phyloP scores from a whole-genome alignment of 192 early-diverging fungal genomes.

The Backusella psychrophila region DNA sequence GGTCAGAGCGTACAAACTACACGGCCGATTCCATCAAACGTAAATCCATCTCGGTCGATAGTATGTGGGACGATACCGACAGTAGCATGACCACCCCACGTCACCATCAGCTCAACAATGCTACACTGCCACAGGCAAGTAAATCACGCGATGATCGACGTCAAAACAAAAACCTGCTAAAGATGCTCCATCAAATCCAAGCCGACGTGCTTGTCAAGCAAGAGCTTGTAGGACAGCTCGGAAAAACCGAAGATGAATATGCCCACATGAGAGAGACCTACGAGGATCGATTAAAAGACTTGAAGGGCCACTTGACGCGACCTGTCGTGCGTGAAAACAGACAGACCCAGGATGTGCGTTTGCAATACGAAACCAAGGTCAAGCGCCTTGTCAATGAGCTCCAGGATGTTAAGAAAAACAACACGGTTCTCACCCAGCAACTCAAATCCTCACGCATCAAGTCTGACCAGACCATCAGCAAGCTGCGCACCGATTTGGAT shows the following conservation, averaged over 20 bases:
- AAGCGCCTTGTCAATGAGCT: conserved; percentile 52
- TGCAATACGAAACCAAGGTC: conserved; percentile 52
- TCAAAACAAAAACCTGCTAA: conserved; percentile 20
- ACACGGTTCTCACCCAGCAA: conserved; percentile 40
- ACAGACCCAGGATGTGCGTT: conserved; percentile 36
- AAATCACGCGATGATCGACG: background rate
- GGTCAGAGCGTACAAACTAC: conserved; percentile 23
- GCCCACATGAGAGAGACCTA: conserved; percentile 53
- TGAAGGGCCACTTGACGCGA: conserved; percentile 46
- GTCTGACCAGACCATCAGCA: conserved; percentile 54
- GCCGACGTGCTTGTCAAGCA: conserved; percentile 51
- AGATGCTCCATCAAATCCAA: conserved; percentile 56
- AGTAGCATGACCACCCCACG: conserved; percentile 12
- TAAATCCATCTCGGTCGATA: conserved; percentile 19
- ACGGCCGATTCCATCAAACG: conserved; percentile 15
- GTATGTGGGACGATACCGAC: conserved; percentile 23
- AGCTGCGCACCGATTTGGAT: conserved; percentile 59
- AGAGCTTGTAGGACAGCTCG: conserved; percentile 52
- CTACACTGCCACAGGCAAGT: background rate
- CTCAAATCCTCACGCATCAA: conserved; percentile 38
- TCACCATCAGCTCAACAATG: background rate
- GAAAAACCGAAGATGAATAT: conserved; percentile 50
- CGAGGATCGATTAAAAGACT: conserved; percentile 58
- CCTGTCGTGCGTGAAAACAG: background rate
- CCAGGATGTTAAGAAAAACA: conserved; percentile 45